These are phyloP conservation scores for Chamaenerion angustifolium DNA, from an alignment of 345 rosid species.

Conservation along the genomic window DNA sequence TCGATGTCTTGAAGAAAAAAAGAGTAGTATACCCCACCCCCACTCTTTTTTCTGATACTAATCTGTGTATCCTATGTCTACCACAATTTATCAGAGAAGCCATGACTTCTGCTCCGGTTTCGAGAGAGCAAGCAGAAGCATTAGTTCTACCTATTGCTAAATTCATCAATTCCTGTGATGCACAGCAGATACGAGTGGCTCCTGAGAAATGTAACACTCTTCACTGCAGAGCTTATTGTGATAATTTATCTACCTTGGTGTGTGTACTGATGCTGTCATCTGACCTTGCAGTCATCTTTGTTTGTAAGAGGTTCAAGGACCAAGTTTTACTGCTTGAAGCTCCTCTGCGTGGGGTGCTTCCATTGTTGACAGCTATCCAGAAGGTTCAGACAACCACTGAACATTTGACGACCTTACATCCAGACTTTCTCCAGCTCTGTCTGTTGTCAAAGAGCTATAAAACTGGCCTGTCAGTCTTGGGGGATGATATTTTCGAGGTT, in stretches of 20 bases:
- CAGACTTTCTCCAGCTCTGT: constrained; percentile 81
- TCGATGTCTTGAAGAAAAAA: too few species aligned
- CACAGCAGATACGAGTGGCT: constrained; percentile 60
- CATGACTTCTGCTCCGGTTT: constrained; percentile 27
- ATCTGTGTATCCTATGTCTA: too few species aligned
- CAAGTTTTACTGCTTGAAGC: constrained; percentile 42
- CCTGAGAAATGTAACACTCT: constrained; percentile 53
- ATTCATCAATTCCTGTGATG: constrained; percentile 52
- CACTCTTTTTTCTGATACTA: too few species aligned
- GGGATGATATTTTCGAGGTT: constrained; percentile 78
- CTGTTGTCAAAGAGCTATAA: constrained; percentile 62
- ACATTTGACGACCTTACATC: constrained; percentile 79
- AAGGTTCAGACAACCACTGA: constrained; percentile 65
- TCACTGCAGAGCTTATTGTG: constrained; percentile 1
- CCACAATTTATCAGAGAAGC: constrained; percentile 30
- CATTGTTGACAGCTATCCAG: constrained; percentile 52
- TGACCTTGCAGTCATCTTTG: constrained; percentile 39
- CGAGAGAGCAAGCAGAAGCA: constrained; percentile 34
- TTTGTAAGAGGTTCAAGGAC: constrained; percentile 81
- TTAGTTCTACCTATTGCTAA: constrained; percentile 30
- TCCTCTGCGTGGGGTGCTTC: constrained; percentile 65
- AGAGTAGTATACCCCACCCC: too few species aligned
- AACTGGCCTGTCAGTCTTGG: constrained; percentile 60
- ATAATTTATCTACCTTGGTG: background rate
- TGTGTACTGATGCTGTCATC: constrained; percentile 7